Evolutionary conservation across 768 basidiomycete genomes (phyloP), one percentile per base, ranked within the genome.

Genomic region (Tulasnella sp.): DNA sequence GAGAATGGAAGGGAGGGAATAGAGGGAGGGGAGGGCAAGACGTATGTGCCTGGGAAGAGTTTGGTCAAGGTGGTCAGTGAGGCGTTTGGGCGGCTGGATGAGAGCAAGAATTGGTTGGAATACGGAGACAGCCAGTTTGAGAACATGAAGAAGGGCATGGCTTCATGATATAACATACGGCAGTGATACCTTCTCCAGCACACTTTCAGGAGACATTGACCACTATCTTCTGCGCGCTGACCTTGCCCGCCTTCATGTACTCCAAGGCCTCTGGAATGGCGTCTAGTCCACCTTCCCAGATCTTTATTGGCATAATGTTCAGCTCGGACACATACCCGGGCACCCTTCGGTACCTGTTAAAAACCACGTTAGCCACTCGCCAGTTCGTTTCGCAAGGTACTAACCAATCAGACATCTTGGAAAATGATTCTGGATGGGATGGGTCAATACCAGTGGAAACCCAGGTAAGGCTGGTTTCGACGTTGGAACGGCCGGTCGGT

Each of bases 71-170:
- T 84, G 24, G 86, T 92, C 32, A 88, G 83, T 68, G 77, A 86
- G 44, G 77, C 80, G n/a, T 87, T 93, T 81, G 86, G 85, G 11
- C 74, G 77, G 10, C 70, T 92, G 62, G 86, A 93, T 65, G 73
- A 70, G 61, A 78, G 76, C 56, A 73, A 78, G 38, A 99, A 99
- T 69, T 95, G 93, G 84, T 73, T 99, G 64, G 68, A 69, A 44
- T 98, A 95, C 68, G 77, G 81, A 67, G 71, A 76, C 41, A 88
- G 87, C 67, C 79, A 80, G 73, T 93, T 85, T 68, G 84, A 87
- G 44, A 93, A 94, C 69, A 72, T 94, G 76, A 76, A 76, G 67
- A 78, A 78, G 13, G 85, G 87, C 41, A 87, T 88, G 47, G 21
- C 47, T 21, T 48, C n/a, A n/a, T n/a, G n/a, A n/a, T n/a, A n/a